phyloP scores from a whole-genome alignment of 768 basidiomycete genomes.

The Termitomyces sp. region DNA sequence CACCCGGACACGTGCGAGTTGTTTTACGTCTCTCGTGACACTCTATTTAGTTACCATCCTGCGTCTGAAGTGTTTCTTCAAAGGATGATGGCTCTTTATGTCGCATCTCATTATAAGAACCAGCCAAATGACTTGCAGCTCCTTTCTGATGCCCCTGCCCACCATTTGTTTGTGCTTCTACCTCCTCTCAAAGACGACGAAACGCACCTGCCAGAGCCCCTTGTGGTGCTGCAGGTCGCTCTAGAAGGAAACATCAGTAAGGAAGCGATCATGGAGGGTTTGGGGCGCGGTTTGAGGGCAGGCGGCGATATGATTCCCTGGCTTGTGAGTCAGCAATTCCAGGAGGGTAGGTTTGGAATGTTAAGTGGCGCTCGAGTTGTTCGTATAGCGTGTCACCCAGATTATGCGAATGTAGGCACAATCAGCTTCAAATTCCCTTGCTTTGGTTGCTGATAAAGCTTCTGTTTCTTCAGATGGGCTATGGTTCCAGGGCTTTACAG shows the following conservation, averaged over 20 bases:
- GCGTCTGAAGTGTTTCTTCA: slow-evolving; percentile 97
- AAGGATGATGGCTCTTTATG: slow-evolving; percentile 97
- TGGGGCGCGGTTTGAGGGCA: slow-evolving; percentile 77
- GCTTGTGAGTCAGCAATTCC: slow-evolving; percentile 92
- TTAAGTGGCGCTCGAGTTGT: slow-evolving; percentile 90
- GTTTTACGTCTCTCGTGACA: slow-evolving; percentile 93
- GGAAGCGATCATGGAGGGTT: slow-evolving; percentile 77
- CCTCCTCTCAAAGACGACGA: slow-evolving; percentile 91
- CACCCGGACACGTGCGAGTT: slow-evolving; percentile 93
- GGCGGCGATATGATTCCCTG: slow-evolving; percentile 98
- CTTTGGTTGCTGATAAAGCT: slow-evolving; percentile 3
- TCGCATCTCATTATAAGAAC: slow-evolving; percentile 98
- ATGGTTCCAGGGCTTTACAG: slow-evolving; percentile 85
- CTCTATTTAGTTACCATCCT: slow-evolving; percentile 94
- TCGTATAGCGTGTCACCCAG: slow-evolving; percentile 91
- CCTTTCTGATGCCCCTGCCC: slow-evolving; percentile 93
- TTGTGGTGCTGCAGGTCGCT: slow-evolving; percentile 94
- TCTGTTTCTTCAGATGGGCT: slow-evolving; percentile 72
- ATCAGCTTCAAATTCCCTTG: neutral
- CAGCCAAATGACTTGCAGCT: slow-evolving; percentile 99
- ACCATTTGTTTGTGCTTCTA: slow-evolving; percentile 92
- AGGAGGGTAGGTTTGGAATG: slow-evolving; percentile 89
- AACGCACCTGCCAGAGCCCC: slow-evolving; percentile 86
- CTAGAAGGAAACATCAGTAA: slow-evolving; percentile 90
- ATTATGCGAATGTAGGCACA: slow-evolving; percentile 76